These are phyloP conservation scores for Avena sativa DNA, from an alignment of 176 grass and related monocot genomes.

Conservation along the genomic window DNA sequence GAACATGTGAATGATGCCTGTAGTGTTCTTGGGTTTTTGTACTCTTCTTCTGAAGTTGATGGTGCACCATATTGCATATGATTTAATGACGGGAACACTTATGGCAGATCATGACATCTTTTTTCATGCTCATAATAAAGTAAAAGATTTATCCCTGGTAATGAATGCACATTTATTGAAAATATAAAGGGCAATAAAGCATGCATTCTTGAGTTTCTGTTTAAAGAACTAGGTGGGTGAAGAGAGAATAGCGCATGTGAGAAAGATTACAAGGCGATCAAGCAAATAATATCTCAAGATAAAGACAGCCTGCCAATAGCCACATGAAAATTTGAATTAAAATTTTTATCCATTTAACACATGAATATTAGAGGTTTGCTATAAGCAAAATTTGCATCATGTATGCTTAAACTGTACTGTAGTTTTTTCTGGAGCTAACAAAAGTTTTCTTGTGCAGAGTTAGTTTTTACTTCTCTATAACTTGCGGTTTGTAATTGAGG, in stretches of 20 bases:
- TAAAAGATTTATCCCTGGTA: background rate
- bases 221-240: background rate
- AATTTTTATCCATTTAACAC: background rate
- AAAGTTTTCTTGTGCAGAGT: slow-evolving; percentile 77
- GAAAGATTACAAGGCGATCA: background rate
- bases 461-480: slow-evolving; percentile 64
- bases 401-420: slow-evolving; percentile 25
- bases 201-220: background rate
- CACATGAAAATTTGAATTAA: background rate
- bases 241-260: background rate
- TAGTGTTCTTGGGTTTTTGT: slow-evolving; percentile 12
- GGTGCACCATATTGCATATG: background rate
- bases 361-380: background rate
- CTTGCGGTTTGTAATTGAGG: slow-evolving; percentile 30
- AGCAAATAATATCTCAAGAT: background rate
- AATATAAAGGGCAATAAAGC: background rate
- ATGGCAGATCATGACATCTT: background rate
- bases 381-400: background rate
- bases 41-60: background rate
- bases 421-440: slow-evolving; percentile 93
- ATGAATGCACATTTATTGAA: slow-evolving; percentile 1
- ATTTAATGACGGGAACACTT: background rate
- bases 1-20: background rate
- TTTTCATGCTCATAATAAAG: background rate
- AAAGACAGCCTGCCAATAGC: background rate